These are phyloP conservation scores for Rhexocercosporidium sp. DNA, from an alignment of 2,329 filamentous ascomycete species.

Conservation along the genomic window DNA sequence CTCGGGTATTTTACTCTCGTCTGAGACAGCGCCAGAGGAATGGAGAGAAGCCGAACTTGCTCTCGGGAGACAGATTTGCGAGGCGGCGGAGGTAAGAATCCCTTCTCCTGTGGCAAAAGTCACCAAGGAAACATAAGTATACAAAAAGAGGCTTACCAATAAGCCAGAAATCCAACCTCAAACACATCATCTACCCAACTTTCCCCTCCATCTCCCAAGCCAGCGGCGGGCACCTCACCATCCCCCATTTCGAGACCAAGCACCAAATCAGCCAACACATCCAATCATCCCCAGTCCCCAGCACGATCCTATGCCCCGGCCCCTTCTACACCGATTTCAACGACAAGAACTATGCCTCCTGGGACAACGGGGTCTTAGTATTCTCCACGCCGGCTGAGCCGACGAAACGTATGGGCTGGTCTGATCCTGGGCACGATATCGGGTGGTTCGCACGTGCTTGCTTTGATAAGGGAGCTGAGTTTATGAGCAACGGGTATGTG, in stretches of 20 bases:
- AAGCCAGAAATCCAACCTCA: neutral
- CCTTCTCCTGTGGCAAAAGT: too few relatives aligned
- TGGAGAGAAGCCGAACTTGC: neutral
- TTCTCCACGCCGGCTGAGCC: neutral
- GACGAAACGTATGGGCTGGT: constrained; percentile 7
- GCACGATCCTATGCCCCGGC: neutral
- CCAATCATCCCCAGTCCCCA: neutral
- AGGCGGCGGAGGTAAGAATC: neutral
- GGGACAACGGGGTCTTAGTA: neutral
- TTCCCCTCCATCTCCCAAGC: neutral
- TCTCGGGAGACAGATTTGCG: neutral
- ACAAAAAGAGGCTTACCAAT: too few relatives aligned
- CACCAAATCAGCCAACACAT: neutral
- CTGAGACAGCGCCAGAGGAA: neutral
- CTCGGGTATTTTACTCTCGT: neutral
- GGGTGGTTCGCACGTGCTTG: constrained; percentile 12
- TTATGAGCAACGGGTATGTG: neutral
- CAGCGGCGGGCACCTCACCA: neutral
- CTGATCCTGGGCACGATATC: constrained; percentile 14
- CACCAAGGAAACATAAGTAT: too few relatives aligned
- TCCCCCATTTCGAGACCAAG: neutral
- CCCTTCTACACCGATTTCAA: neutral
- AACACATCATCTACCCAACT: neutral
- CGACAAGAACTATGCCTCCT: neutral
- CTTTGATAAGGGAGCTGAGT: neutral